Percentiles rank a stretch among this genome's conserved stretches.
Conservation (phyloP, 306 rosid species). For the Vicia faba region DNA sequence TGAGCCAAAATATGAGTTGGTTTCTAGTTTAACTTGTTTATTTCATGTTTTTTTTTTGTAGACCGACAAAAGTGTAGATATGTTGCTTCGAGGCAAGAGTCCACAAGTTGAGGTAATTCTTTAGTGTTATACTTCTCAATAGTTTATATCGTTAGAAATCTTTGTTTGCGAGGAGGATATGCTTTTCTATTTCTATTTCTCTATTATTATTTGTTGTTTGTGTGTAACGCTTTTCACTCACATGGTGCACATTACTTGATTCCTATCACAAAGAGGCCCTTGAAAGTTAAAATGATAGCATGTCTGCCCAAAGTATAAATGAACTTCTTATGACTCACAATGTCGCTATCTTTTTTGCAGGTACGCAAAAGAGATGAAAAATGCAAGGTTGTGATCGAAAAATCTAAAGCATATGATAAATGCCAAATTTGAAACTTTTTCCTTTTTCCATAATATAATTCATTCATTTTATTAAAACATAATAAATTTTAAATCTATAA, state of each 20-base stretch:
- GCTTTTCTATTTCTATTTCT: slow-evolving; percentile 18
- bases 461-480: neutral
- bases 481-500: slow-evolving; percentile 8
- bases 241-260: slow-evolving; percentile 4
- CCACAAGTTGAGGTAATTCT: slow-evolving; percentile 75
- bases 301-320: slow-evolving; percentile 3
- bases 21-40: slow-evolving; percentile 21
- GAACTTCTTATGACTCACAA: slow-evolving; percentile 25
- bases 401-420: slow-evolving; percentile 60
- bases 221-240: slow-evolving; percentile 9
- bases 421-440: slow-evolving; percentile 39
- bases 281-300: neutral
- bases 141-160: slow-evolving; percentile 23
- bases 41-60: slow-evolving; percentile 39
- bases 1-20: slow-evolving; percentile 16
- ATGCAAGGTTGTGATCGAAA: slow-evolving; percentile 59
- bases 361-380: slow-evolving; percentile 62
- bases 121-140: slow-evolving; percentile 9
- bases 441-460: neutral
- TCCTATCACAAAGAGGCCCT: slow-evolving; percentile 10
- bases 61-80: slow-evolving; percentile 74
- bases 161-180: slow-evolving; percentile 10
- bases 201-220: neutral
- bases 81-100: slow-evolving; percentile 55
- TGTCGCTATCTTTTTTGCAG: slow-evolving; percentile 44